Evolutionary conservation across 805 yeast species (phyloP), one percentile per base, ranked within the genome.

Genomic region (Pichia californica): DNA sequence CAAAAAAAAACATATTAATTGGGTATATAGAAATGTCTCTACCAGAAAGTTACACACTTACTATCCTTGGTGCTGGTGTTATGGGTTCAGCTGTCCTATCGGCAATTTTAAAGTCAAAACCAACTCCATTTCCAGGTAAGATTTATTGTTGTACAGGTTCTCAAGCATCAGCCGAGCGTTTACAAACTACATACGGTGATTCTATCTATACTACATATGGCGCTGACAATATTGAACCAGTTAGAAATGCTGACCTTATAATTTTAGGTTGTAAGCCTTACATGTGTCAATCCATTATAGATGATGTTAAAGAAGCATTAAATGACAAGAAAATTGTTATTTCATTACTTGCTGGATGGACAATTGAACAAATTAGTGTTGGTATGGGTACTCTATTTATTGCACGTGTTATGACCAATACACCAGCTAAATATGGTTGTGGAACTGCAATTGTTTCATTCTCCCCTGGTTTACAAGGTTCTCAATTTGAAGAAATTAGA

Each of bases 381-480:
- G 52, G 16, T 18, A 56, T 61, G 1, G 74, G 77, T 34, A 69
- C 85, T 9, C 67, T 72, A 7, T 67, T 71, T 46, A 79, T 91
- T 27, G 86, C 94, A 19, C 76, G 95, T 50, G 95, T 94, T n/a
- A 89, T 94, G 95, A 91, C 99, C 36, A 93, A 91, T 67, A 93
- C 99, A 0, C 97, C 99, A 3, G 94, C 96, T 16, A 81, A 82
- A 61, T 86, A 76, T 62, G 96, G 97, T 19, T 78, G 81, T 53
- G 99, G 98, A 40, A 88, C 91, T 73, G 96, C 98, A 10, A 88
- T 88, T 31, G 80, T 93, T n/a, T 76, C 96, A 2, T 79, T 85
- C 57, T 77, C 91, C 9, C 49, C 63, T 3, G 31, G 14, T 7
- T 41, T 41, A 29, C 41, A 41, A 33, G 25, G 20, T n/a, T 21